These are phyloP conservation scores for Apiotrichum gamsii DNA, from an alignment of 1,284 basidiomycete species.

Conservation along the genomic window DNA sequence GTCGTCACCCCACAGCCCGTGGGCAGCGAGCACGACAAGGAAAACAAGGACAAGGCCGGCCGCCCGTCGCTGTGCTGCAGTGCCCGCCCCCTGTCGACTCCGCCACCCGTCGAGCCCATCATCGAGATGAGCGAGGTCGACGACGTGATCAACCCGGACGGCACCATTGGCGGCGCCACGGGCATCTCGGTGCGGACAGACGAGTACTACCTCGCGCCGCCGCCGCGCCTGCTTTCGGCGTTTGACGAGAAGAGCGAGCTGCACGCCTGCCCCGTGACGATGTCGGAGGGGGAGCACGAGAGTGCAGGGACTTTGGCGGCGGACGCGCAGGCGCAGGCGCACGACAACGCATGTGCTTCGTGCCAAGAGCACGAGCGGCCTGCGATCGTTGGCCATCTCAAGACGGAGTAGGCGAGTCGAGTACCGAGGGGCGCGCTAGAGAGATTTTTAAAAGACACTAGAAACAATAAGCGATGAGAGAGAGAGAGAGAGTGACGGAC, in stretches of 20 bases:
- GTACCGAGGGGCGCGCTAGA: too few relatives aligned
- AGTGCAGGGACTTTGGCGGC: not conserved
- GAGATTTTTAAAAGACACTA: too few relatives aligned
- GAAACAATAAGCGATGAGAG: too few relatives aligned
- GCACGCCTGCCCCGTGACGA: not conserved
- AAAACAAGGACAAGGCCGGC: not conserved
- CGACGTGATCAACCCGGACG: too few relatives aligned
- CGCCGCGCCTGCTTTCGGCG: too few relatives aligned
- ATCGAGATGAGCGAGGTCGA: too few relatives aligned
- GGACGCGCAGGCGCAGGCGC: constrained; percentile 3
- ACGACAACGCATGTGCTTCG: not conserved
- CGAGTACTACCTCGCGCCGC: too few relatives aligned
- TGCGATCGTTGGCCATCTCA: constrained; percentile 24
- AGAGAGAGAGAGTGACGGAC: too few relatives aligned
- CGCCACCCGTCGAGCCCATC: too few relatives aligned
- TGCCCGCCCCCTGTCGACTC: not conserved
- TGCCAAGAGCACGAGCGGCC: not conserved
- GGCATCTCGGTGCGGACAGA: too few relatives aligned
- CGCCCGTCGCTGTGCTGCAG: not conserved
- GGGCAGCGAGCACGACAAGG: not conserved
- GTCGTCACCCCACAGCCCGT: not conserved
- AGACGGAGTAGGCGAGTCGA: constrained; percentile 14
- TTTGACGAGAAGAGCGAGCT: not conserved
- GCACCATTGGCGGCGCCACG: too few relatives aligned
- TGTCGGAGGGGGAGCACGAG: not conserved